Evolutionary conservation across 805 yeast genomes (phyloP), one percentile per base, ranked within the genome.

Genomic region (Kluyveromyces lactis): DNA sequence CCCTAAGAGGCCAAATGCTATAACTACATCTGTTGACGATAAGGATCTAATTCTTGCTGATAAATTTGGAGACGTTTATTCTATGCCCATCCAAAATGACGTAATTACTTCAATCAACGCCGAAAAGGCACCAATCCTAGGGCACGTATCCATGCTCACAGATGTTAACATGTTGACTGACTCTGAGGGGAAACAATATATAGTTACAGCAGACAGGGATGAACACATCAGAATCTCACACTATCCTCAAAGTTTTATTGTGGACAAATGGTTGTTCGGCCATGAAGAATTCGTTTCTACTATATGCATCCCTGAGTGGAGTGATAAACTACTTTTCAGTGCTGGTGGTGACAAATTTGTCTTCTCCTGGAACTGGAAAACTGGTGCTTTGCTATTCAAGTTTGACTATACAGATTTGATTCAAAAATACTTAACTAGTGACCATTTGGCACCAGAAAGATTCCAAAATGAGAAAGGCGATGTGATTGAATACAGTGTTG

Each of bases 101-200:
- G 62, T 52, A 1, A 51, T 71, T 1, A 58, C 64, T 2, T 50
- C 52, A n/a, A 50, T 51, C 23, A 40, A 42, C 3, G 58, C 52
- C 29, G 69, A 70, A 3, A 74, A 72, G 33, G 72, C 67, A 28
- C 97, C 97, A 2, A 69, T 90, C 5, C 64, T 90, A 39, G 99
- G 99, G 6, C 99, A 92, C 62, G 97, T 92, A 4, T 89, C 97
- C 2, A 86, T 92, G 96, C 72, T 92, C 44, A 83, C 95, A n/a
- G 86, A 79, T 46, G 72, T 89, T 2, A 39, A 47, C n/a, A 37
- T 51, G 35, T 41, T 45, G 2, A 42, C 36, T 19, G 51, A 50
- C 36, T 21, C 50, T 1, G 33, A 46, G 0, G 72, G 69, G 7
- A 72, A 73, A 43, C 40, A 59, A 32, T 81, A 62, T 43, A 58